phyloP scores from a whole-genome alignment of 441 rosid genomes.

The Omphalea diandra region DNA sequence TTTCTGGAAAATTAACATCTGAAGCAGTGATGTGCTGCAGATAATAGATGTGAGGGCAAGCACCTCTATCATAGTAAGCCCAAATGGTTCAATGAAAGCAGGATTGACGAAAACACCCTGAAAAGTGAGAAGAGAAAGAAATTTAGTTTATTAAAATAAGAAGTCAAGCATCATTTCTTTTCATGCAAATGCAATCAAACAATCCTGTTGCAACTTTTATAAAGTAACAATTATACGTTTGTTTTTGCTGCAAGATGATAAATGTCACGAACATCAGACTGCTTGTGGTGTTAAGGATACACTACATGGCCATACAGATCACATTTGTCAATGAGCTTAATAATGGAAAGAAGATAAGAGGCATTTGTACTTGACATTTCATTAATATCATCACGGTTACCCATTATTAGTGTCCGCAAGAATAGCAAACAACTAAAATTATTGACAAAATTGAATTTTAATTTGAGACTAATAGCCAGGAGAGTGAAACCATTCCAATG shows the following conservation, averaged over 20 bases:
- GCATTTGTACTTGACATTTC: conserved; percentile 85
- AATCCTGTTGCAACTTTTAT: neutral
- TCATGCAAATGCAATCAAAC: neutral
- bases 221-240: conserved; percentile 50
- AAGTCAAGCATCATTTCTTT: neutral
- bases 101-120: conserved; percentile 97
- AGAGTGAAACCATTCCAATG: neutral
- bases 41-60: neutral
- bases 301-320: conserved; percentile 97
- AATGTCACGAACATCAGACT: conserved; percentile 88
- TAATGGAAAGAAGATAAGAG: conserved; percentile 71
- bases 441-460: neutral
- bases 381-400: conserved; percentile 87
- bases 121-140: conserved; percentile 18
- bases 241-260: conserved; percentile 93
- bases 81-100: conserved; percentile 91
- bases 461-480: too few species aligned
- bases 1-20: neutral
- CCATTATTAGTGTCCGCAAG: conserved; percentile 87
- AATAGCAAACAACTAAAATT: conserved; percentile 9
- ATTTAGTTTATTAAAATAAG: conserved; percentile 6
- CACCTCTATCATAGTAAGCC: conserved; percentile 91
- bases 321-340: conserved; percentile 87
- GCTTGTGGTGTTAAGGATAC: conserved; percentile 96
- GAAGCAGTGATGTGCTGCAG: neutral